These are phyloP conservation scores for Plasmodium sp. DNA, from an alignment of 169 alveolate genomes.

Conservation along the genomic window DNA sequence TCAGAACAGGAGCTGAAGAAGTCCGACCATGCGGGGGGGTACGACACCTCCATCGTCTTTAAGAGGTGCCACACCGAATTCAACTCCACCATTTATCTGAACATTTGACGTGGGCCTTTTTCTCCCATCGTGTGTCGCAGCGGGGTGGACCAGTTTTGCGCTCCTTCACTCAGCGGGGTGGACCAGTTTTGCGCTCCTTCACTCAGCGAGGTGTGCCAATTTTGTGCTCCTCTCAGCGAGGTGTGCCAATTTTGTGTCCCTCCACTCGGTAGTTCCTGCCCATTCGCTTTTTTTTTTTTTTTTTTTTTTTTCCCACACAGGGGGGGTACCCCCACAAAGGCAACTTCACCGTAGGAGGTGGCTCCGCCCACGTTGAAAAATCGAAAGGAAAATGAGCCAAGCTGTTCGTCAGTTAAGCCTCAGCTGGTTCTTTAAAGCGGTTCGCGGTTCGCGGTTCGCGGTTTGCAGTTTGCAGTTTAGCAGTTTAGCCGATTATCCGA, in stretches of 20 bases:
- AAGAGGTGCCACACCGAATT: conserved; percentile 64
- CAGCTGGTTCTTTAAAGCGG: not conserved
- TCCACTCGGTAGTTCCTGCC: not conserved
- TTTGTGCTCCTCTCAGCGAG: too few relatives aligned
- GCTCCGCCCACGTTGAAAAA: not conserved
- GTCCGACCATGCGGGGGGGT: conserved; percentile 67
- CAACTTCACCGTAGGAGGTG: not conserved
- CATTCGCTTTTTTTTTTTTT: not conserved
- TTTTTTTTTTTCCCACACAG: not conserved
- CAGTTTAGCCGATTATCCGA: too few relatives aligned
- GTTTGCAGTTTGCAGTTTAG: too few relatives aligned
- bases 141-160: too few relatives aligned
- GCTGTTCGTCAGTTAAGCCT: not conserved
- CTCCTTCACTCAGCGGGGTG: too few relatives aligned
- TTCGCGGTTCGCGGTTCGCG: too few relatives aligned
- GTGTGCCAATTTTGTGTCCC: not conserved
- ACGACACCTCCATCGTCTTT: conserved; percentile 28
- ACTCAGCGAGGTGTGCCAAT: too few relatives aligned
- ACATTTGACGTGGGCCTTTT: not conserved
- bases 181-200: too few relatives aligned
- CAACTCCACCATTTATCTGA: conserved; percentile 41
- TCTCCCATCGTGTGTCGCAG: not conserved
- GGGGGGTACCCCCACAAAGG: not conserved
- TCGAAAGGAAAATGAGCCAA: not conserved
- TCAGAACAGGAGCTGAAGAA: conserved; percentile 53